Percentiles rank a stretch among this genome's conserved stretches.
Conservation (phyloP, 345 rosid genomes). For the Corchorus olitorius region DNA sequence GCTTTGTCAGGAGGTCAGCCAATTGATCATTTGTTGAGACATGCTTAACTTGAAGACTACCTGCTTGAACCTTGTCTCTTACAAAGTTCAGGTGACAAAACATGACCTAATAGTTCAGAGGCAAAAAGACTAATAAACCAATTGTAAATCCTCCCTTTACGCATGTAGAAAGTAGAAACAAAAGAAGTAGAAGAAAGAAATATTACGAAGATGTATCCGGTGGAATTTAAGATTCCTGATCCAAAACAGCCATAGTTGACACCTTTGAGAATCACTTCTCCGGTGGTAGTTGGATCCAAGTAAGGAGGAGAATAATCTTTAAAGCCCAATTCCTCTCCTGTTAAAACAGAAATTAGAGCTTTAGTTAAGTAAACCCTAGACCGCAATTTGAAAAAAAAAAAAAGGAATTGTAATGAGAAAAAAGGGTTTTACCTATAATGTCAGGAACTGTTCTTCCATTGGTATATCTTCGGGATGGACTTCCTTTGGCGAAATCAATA, state of each 20-base stretch:
- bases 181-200: background rate
- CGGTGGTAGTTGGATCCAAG: slow-evolving; percentile 9
- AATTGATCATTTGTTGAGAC: too few species aligned
- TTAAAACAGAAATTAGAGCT: background rate
- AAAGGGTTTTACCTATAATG: slow-evolving; percentile 17
- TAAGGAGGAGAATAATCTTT: slow-evolving; percentile 15
- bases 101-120: too few species aligned
- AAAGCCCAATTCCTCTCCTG: background rate
- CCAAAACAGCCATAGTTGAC: slow-evolving; percentile 18
- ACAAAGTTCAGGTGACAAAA: too few species aligned
- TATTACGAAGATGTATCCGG: background rate
- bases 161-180: too few species aligned
- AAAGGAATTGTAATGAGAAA: background rate
- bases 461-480: slow-evolving; percentile 14
- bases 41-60: too few species aligned
- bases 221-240: slow-evolving; percentile 9
- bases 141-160: too few species aligned
- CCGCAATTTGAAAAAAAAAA: too few species aligned
- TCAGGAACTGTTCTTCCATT: slow-evolving; percentile 17
- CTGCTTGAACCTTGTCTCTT: too few species aligned
- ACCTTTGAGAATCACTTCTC: slow-evolving; percentile 1
- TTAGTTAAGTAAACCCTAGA: too few species aligned
- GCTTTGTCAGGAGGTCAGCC: too few species aligned
- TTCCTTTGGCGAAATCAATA: slow-evolving; percentile 14
- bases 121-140: too few species aligned